Base-by-base conservation (phyloP, 192 early-diverging fungal species). In the Glomus cerebriforme region DNA sequence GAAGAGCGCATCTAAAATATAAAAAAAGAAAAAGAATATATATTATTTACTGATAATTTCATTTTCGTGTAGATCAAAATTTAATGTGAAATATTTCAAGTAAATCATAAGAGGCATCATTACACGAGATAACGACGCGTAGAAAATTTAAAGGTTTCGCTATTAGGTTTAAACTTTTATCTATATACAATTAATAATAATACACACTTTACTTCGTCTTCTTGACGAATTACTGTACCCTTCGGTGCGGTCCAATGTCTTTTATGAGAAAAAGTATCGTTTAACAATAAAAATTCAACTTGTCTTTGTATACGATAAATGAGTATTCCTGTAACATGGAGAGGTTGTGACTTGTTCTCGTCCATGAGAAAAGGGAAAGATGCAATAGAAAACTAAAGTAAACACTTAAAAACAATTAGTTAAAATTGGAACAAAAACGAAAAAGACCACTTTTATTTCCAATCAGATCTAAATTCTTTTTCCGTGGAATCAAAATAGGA, bases 231-330 rank as follows among this genome's bases (percentile, higher is more conserved):
- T 39, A 90, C 85, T 76, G 86, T 86, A 74, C 94, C 93, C 83
- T 95, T 95, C 37, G 95, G 95, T 74, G 92, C 90, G 54, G 87
- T 89, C 95, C 95, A 96, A 83, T 95, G 91, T 78, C 89, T 86
- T 79, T 94, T 93, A 82, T 93, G 89, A 72, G 91, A 84, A 76
- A 90, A 93, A 68, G 93, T 89, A 85, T 95, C 93, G 88, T 95
- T 92, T 81, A 94, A 87, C 80, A 96, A 86, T 85, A 96, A 88
- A 80, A 92, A 94, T 87, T 96, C 95, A 77, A 88, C 85, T 85
- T 88, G 86, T 70, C 88, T 79, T 74, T 89, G 87, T 82, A 88
- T 82, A 85, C 92, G 90, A 85, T 92, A 93, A 81, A 92, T 89
- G 82, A 93, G 82, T 81, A 93, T 86, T 79, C 92, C 92, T 60